phyloP scores from a whole-genome alignment of 2,329 filamentous ascomycete species.

The Aphanocladium album region DNA sequence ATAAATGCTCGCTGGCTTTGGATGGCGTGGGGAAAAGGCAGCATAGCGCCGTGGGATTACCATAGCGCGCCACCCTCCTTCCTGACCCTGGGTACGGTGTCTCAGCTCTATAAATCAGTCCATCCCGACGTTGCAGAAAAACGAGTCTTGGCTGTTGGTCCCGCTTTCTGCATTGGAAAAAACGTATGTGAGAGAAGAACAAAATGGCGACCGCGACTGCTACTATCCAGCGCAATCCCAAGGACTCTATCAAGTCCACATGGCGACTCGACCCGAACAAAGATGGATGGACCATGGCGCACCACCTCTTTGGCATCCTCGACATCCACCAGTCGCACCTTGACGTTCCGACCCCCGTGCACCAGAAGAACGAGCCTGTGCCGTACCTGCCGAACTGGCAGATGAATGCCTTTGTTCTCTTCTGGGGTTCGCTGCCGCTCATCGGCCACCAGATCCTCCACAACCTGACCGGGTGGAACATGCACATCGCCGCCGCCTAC shows the following conservation, averaged over 20 bases:
- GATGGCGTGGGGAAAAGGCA: not conserved
- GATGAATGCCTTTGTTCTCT: conserved; percentile 27
- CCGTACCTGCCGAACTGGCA: conserved; percentile 25
- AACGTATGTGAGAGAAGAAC: not conserved
- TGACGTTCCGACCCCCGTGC: conserved; percentile 21
- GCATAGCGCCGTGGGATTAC: not conserved
- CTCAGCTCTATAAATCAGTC: not conserved
- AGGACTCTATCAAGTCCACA: conserved; percentile 21
- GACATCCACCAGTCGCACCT: conserved; percentile 16
- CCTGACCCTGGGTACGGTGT: not conserved
- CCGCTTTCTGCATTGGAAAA: not conserved
- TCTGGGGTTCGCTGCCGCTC: conserved; percentile 23
- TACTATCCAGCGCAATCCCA: conserved; percentile 14
- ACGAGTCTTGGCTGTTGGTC: not conserved
- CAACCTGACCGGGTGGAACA: conserved; percentile 12
- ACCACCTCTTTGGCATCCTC: conserved; percentile 17
- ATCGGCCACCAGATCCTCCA: conserved; percentile 19
- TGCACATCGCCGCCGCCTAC: conserved; percentile 10
- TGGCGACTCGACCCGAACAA: conserved; percentile 16
- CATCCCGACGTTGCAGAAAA: not conserved
- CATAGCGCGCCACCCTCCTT: not conserved
- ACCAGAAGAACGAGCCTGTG: conserved; percentile 28
- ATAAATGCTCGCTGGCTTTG: not conserved
- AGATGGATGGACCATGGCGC: conserved; percentile 16
- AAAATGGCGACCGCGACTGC: conserved; percentile 1